Base-by-base conservation (phyloP, 169 alveolate species). In the Besnoitia besnoiti region DNA sequence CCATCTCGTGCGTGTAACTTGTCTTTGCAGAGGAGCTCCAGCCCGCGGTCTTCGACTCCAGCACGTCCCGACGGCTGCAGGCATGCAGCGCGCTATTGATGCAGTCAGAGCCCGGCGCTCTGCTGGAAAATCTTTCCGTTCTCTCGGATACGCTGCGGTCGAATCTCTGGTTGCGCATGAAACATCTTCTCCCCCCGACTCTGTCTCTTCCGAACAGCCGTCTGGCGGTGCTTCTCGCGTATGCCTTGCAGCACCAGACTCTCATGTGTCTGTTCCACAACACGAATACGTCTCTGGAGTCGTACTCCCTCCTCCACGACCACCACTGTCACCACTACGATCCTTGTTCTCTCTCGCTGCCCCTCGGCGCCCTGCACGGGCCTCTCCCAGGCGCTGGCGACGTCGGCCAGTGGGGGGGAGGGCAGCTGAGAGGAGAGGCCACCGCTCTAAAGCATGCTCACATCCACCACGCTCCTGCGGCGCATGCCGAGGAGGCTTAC, bases 41-140 rank as follows among this genome's bases (percentile, higher is more conserved):
- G 80, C 80, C 80, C 44, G 80, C 80, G 46, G 80, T 67, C 40
- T 67, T 67, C 21, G 80, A 67, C 44, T n/a, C 80, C 40, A 67
- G 80, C 80, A 67, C 80, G 40, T 67, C 46, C 33, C 80, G 80
- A 7, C 80, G 80, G n/a, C 44, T 67, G 80, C 80, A 67, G 80
- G 80, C 80, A 33, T 67, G 80, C 46, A 67, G 80, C 47, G 80
- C 80, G 0, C 80, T 67, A 10, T 37, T 67, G 80, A n/a, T 67
- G 40, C 80, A 67, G 10, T 39, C 46, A 33, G 80, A 67, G 16
- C 47, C 40, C 10, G 46, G 24, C 1, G 46, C 27, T 33, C 4
- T 67, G 40, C 46, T 67, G 40, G 47, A 67, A 12, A 37, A 67
- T n/a, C 40, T 67, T 24, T n/a, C 80, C 33, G 46, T 67, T n/a